Evolutionary conservation across 208 protist species (phyloP).

Genomic region (Trichomonas vaginalis): DNA sequence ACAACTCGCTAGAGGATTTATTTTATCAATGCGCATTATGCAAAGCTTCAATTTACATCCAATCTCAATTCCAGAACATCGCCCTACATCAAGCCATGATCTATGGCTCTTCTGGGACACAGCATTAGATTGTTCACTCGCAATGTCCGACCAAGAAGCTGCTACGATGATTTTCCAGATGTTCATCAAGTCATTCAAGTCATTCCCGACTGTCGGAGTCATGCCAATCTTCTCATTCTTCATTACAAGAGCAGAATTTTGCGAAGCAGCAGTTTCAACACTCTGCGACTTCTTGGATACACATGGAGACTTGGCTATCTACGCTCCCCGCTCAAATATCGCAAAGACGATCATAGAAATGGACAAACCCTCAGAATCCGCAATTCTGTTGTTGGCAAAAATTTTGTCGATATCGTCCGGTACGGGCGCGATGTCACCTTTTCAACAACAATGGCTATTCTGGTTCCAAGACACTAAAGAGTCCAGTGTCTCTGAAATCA

Average conservation of each 20-base stretch:
- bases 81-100: neutral
- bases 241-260: neutral
- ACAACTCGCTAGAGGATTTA: neutral
- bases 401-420: neutral
- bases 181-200: neutral
- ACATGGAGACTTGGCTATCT: neutral
- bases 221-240: neutral
- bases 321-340: neutral
- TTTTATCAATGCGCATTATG: neutral
- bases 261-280: neutral
- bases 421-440: neutral
- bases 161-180: neutral
- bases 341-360: neutral
- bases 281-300: neutral
- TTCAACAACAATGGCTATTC: neutral
- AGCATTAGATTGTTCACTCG: neutral
- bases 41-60: neutral
- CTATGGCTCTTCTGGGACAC: neutral
- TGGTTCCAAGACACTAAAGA: neutral
- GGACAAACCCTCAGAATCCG: neutral
- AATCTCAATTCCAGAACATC: neutral
- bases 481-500: neutral
- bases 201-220: neutral
- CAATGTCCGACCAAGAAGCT: neutral
- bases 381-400: neutral